phyloP scores from a whole-genome alignment of 345 rosid species.

The Populus tremula region DNA sequence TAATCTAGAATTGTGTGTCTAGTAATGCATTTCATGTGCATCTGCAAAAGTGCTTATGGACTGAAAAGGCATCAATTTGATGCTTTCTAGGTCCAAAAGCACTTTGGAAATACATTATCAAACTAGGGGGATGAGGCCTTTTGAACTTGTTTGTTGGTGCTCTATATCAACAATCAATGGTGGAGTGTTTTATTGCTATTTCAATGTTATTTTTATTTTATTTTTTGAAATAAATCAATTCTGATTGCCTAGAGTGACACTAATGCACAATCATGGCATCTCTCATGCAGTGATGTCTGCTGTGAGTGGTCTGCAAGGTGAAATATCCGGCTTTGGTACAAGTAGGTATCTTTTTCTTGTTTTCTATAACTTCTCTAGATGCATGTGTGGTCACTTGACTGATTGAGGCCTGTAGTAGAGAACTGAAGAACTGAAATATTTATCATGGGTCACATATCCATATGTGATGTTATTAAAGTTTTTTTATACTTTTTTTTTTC shows the following conservation, averaged over 20 bases:
- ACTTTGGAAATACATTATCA: background rate
- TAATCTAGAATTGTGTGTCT: slow-evolving; percentile 1
- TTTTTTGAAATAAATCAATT: background rate
- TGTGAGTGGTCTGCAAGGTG: slow-evolving; percentile 84
- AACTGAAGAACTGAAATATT: background rate
- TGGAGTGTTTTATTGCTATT: background rate
- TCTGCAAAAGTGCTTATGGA: background rate
- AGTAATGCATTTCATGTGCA: background rate
- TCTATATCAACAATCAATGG: background rate
- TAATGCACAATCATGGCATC: slow-evolving; percentile 8
- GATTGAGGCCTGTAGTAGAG: slow-evolving; percentile 4
- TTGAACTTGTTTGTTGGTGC: background rate
- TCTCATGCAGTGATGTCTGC: slow-evolving; percentile 89
- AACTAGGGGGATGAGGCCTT: background rate
- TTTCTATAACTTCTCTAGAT: slow-evolving; percentile 3
- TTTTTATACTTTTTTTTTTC: slow-evolving; percentile 6
- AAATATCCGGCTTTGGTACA: slow-evolving; percentile 71
- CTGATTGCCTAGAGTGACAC: background rate
- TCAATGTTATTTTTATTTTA: background rate
- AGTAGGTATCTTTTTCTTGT: slow-evolving; percentile 43
- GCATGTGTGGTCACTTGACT: slow-evolving; percentile 3
- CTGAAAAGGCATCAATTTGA: background rate
- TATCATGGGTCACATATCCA: background rate
- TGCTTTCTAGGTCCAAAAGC: background rate
- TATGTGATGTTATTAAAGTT: background rate